Evolutionary conservation across 305 asterid genomes (phyloP), one percentile per base, ranked within the genome.

Genomic region (Caryopteris hybrid): DNA sequence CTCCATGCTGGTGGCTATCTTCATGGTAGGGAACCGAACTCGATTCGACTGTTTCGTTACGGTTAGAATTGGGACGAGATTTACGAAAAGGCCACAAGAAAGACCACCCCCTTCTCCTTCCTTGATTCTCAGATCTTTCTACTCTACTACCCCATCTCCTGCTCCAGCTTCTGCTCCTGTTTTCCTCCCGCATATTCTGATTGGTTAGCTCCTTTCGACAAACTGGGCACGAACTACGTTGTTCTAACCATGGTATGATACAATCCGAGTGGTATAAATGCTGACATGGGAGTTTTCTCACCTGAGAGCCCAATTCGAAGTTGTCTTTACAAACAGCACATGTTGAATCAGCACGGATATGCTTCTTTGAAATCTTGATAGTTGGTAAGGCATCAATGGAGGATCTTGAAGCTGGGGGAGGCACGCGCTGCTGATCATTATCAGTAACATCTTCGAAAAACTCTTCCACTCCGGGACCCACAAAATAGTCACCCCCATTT

Each of bases 11-110:
- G 72, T 85, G 84, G 72, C 38, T 63, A 69, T 84, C 82, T 45
- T 80, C 85, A 71, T 80, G 87, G 75, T 69, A 77, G 16, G 82
- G 17, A 71, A 72, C 84, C 8, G 89, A 36, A 81, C 82, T 82
- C 12, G 85, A 68, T 76, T 80, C 96, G 25, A 78, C 81, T 3
- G 78, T 67, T 45, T 76, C 84, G 45, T 51, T 69, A 45, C 53
- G 80, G 65, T 59, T 80, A 31, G 86, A 67, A 41, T 50, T 68
- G n/a, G 93, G 55, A 38, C 81, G 81, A 57, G 88, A 78, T 7
- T 90, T 83, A 16, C 97, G 81, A 68, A 92, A 90, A 29, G 88
- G 96, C 98, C 98, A 89, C 75, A 85, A 71, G 88, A 88, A 87
- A 46, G 98, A 86, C 96, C 96, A 92, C 27, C 81, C 45, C 71